Evolutionary conservation across 495 filamentous ascomycete genomes (phyloP), one percentile per base, ranked within the genome.

Genomic region (Penicillium waksmanii): DNA sequence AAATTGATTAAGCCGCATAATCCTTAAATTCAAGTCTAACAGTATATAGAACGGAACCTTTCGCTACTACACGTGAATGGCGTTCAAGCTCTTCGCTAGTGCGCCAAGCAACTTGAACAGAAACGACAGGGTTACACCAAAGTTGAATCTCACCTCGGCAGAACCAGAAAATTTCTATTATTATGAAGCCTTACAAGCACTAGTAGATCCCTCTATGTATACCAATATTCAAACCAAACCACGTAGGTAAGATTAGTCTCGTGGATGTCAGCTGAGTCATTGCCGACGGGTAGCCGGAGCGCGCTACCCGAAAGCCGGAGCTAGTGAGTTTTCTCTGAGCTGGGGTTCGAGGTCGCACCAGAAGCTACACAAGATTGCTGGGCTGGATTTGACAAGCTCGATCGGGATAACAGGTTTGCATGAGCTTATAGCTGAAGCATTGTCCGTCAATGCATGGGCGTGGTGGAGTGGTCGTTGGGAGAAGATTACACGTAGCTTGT

Each of bases 221-320:
- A 31, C 27, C 8, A 31, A 8, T 31, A 31, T 9, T 2, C 27
- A 8, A 9, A 31, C 8, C 27, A 31, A 31, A 9, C 27, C 27
- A 31, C 27, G 27, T 31, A 8, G 27, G 27, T 8, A 31, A 31
- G 27, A 57, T 11, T 31, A 51, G 7, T 34, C 25, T 60, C 42
- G 18, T 66, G 63, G 61, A 65, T 62, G 56, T 69, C 58, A 43
- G 65, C 51, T 70, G 67, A 68, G 51, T 70, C 67, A 70, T 12
- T 10, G 56, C 65, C 61, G 61, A 63, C 55, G 56, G 38, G 47
- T n/a, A 35, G 61, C 67, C 65, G 67, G 54, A 65, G 36, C 25
- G 59, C 61, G 58, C 51, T 69, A 59, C 64, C 67, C 67, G 67
- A 69, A 57, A 54, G 60, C 55, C 55, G 62, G 62, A 61, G 59